A percentile compares a stretch with the other conserved stretches of the same genome.
Evolutionary conservation across 768 basidiomycete genomes (phyloP).

Genomic region (Hemileccinum impolitum): DNA sequence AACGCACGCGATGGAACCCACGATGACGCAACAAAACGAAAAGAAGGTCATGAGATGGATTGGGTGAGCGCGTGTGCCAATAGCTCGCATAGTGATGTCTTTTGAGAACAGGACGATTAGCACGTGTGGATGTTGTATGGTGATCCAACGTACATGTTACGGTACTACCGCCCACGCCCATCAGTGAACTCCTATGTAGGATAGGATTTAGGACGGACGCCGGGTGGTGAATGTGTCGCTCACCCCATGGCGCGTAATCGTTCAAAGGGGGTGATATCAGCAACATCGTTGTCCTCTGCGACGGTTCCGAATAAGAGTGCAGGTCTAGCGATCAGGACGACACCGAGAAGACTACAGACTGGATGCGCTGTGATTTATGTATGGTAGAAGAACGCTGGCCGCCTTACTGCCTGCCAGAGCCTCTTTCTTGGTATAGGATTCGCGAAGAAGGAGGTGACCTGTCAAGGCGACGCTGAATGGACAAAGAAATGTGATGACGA

Average conservation of each 20-base stretch:
- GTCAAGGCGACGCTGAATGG: conserved; percentile 64
- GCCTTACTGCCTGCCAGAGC: conserved; percentile 49
- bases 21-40: conserved; percentile 49
- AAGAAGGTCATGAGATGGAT: conserved; percentile 71
- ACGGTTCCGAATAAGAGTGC: conserved; percentile 60
- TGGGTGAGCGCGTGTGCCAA: conserved; percentile 74
- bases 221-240: background rate
- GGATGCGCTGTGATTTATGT: background rate
- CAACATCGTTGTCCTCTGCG: background rate
- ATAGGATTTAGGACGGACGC: background rate
- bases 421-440: conserved; percentile 53
- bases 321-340: conserved; percentile 79
- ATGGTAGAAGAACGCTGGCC: background rate
- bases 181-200: conserved; percentile 49
- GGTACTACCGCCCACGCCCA: conserved; percentile 54
- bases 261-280: conserved; percentile 21
- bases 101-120: background rate
- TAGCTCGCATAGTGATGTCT: conserved; percentile 58
- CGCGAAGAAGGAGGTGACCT: conserved; percentile 60
- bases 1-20: conserved; percentile 11
- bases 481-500: conserved; percentile 69
- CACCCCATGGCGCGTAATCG: conserved; percentile 44
- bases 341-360: conserved; percentile 70
- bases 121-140: background rate
- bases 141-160: background rate